Evolutionary conservation across 1,139 yeast species (phyloP).

Genomic region (Hyphopichia burtonii): DNA sequence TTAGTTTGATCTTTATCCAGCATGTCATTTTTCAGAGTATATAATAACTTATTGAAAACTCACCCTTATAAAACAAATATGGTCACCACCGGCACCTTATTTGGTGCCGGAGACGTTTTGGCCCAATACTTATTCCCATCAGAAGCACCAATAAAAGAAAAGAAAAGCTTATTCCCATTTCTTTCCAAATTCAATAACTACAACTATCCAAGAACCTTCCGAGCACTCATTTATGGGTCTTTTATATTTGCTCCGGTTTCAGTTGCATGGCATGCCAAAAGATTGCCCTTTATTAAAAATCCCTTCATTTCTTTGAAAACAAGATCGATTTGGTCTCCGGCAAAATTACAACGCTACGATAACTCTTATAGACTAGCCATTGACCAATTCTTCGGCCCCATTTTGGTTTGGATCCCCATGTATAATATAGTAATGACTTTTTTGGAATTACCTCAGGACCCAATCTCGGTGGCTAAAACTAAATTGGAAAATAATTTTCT

Average conservation of each 20-base stretch:
- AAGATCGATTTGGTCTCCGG: constrained; percentile 2
- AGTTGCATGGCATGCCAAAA: constrained; percentile 62
- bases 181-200: constrained; percentile 15
- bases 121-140: constrained; percentile 62
- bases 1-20: too few relatives aligned
- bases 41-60: constrained; percentile 38
- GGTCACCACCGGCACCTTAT: constrained; percentile 56
- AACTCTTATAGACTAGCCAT: constrained; percentile 34
- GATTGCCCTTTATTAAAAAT: constrained; percentile 50
- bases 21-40: constrained; percentile 12
- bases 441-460: constrained; percentile 38
- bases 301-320: constrained; percentile 29
- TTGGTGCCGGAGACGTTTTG: constrained; percentile 71
- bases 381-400: constrained; percentile 38
- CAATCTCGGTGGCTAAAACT: constrained; percentile 30
- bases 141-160: constrained; percentile 6
- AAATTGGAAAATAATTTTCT: constrained; percentile 43
- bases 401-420: constrained; percentile 44
- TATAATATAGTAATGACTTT: constrained; percentile 42
- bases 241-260: constrained; percentile 77
- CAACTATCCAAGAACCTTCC: constrained; percentile 50
- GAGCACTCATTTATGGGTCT: constrained; percentile 75
- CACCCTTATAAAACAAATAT: constrained; percentile 58
- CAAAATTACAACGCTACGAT: constrained; percentile 18
- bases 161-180: constrained; percentile 1